Evolutionary conservation across 257 asterid species (phyloP), one percentile per base, ranked within the genome.

Genomic region (Haberlea rhodopensis): DNA sequence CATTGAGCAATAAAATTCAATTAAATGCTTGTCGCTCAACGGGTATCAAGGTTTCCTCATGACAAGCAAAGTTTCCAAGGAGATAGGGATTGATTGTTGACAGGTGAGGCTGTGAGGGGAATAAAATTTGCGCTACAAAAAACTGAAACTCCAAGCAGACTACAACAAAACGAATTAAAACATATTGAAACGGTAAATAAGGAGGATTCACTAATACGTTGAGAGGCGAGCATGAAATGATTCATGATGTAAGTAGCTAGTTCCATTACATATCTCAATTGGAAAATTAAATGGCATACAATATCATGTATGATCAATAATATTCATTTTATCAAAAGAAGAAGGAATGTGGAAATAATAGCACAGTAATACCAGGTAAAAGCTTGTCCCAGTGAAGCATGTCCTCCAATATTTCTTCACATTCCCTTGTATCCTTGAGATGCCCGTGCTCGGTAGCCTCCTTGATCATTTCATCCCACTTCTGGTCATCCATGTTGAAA

Each of bases 351-450:
- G 53, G 43, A 62, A 48, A 46, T 37, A 59, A 43, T 19, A 28
- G 32, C 22, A 83, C 8, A 28, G 48, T 51, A 52, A 40, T 83
- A 89, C 99, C 97, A 57, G 96, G 99, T 27, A 89, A 78, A 71
- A 87, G 95, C 66, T 82, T 92, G 73, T 89, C 95, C 91, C 88
- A 87, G 70, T 72, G 69, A 71, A 81, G 85, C 97, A 89, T 85
- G 73, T 92, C 97, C 78, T 92, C 95, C n/a, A 92, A 67, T 63
- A 87, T 70, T 15, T 73, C 82, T 76, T 92, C 97, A 65, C 91
- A 82, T 73, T 92, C 98, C 65, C 55, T 87, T 5, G 88, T 81
- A 79, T 87, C 91, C 53, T 73, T 67, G 56, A 89, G 82, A 81
- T 54, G 57, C 19, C 97, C 97, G 40, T 84, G 78, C 64, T 81